phyloP scores from a whole-genome alignment of 108 stramenopile species.

The Cyclotella kingstonii region DNA sequence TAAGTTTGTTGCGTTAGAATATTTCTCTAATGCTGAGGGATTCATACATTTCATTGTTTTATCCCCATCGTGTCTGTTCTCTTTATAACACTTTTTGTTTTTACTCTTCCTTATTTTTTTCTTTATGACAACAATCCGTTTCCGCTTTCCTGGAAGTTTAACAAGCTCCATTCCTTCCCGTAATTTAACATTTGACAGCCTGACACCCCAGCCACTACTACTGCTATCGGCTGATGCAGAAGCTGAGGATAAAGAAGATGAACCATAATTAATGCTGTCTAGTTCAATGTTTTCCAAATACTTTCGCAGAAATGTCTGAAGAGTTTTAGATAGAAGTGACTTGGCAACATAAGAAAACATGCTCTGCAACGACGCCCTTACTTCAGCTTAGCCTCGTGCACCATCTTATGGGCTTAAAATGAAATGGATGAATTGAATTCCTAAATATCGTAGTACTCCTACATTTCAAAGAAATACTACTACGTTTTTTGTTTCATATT shows the following conservation, averaged over 20 bases:
- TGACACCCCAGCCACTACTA: constrained; percentile 73
- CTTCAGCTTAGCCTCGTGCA: too few species aligned
- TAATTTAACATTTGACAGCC: constrained; percentile 76
- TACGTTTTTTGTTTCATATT: too few species aligned
- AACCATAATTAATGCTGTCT: constrained; percentile 56
- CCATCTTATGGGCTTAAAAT: too few species aligned
- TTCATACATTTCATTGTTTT: background rate
- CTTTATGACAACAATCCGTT: constrained; percentile 25
- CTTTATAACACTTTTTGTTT: constrained; percentile 14
- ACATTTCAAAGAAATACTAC: too few species aligned
- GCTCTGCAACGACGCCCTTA: too few species aligned
- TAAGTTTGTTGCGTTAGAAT: background rate
- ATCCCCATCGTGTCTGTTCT: background rate
- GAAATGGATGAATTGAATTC: too few species aligned
- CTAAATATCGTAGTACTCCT: too few species aligned
- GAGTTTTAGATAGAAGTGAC: constrained; percentile 66
- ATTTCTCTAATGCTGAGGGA: background rate
- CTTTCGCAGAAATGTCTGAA: constrained; percentile 72
- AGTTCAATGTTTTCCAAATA: constrained; percentile 80
- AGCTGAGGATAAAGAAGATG: background rate
- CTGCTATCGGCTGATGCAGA: constrained; percentile 1
- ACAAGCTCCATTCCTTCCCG: constrained; percentile 74
- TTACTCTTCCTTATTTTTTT: constrained; percentile 33
- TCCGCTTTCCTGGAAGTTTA: constrained; percentile 67
- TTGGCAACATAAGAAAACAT: constrained; percentile 66